Evolutionary conservation across 306 rosid species (phyloP).

Genomic region (Lotus japonicus): DNA sequence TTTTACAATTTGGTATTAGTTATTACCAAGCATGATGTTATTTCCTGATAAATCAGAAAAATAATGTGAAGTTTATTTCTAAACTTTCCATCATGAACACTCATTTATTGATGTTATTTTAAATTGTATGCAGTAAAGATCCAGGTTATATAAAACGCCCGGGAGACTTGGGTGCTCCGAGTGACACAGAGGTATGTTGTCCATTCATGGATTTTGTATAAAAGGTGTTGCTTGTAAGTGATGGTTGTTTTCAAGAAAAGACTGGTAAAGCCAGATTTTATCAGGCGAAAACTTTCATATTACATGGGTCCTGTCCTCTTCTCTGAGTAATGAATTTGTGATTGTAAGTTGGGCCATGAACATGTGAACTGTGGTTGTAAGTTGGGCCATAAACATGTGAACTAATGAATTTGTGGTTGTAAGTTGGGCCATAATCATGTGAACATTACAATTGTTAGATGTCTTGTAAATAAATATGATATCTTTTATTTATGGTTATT

Average conservation of each 20-base stretch:
- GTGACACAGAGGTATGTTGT: constrained; percentile 55
- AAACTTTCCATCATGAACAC: neutral
- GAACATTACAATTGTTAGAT: neutral
- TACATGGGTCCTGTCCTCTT: constrained; percentile 4
- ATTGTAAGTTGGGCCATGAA: neutral
- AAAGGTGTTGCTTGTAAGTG: neutral
- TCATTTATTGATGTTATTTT: constrained; percentile 16
- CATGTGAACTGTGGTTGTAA: neutral
- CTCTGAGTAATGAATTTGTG: neutral
- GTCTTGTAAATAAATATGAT: no score
- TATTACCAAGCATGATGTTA: neutral
- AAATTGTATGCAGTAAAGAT: constrained; percentile 59
- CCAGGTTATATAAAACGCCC: constrained; percentile 81
- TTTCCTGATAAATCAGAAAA: neutral
- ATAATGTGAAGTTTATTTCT: neutral
- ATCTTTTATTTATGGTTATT: no score
- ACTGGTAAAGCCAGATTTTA: constrained; percentile 16
- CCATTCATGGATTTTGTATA: neutral
- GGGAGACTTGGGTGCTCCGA: constrained; percentile 47
- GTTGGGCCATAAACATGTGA: neutral
- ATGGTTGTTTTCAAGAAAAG: neutral
- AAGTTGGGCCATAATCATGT: neutral
- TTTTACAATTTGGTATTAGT: neutral
- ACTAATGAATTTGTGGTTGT: neutral
- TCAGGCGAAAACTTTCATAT: constrained; percentile 13